Conservation (phyloP, 1,284 basidiomycete genomes). For the Ceratorhiza oryzae-sativae region DNA sequence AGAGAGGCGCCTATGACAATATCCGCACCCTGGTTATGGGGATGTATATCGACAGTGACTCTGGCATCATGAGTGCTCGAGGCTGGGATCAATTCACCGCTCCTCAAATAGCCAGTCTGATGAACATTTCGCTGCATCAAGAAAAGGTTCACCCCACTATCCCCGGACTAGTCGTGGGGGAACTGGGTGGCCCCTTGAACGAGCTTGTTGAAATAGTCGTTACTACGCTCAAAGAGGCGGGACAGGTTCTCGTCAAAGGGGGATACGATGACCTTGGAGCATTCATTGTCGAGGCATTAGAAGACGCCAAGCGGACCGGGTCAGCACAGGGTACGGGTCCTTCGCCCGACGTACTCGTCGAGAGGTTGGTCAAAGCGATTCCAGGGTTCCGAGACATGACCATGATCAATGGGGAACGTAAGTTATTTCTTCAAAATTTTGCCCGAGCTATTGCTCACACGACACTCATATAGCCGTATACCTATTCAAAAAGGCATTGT, state of each 20-base stretch:
- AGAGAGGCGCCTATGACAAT: constrained; percentile 80
- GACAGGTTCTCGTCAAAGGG: constrained; percentile 63
- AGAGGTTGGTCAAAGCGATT: constrained; percentile 74
- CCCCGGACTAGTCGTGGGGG: constrained; percentile 74
- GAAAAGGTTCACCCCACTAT: constrained; percentile 76
- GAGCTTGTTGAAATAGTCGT: constrained; percentile 75
- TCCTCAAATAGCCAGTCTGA: constrained; percentile 71
- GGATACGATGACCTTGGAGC: constrained; percentile 75
- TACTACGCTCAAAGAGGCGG: constrained; percentile 73
- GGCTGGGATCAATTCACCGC: constrained; percentile 65
- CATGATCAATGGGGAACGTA: constrained; percentile 66
- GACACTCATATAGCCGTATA: constrained; percentile 65
- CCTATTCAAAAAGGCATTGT: constrained; percentile 88
- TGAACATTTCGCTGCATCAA: constrained; percentile 70
- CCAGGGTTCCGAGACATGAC: constrained; percentile 80
- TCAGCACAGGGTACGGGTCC: constrained; percentile 50
- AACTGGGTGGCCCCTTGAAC: constrained; percentile 74
- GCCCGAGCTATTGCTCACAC: background rate
- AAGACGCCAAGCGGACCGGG: constrained; percentile 59
- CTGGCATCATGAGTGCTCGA: constrained; percentile 64
- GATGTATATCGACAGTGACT: constrained; percentile 69
- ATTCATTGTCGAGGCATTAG: constrained; percentile 72
- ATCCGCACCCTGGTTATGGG: constrained; percentile 75
- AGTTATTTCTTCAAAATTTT: no score
- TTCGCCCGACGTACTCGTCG: constrained; percentile 66